Conservation (phyloP, 2,329 filamentous ascomycete genomes). For the Kalaharituber pfeilii region DNA sequence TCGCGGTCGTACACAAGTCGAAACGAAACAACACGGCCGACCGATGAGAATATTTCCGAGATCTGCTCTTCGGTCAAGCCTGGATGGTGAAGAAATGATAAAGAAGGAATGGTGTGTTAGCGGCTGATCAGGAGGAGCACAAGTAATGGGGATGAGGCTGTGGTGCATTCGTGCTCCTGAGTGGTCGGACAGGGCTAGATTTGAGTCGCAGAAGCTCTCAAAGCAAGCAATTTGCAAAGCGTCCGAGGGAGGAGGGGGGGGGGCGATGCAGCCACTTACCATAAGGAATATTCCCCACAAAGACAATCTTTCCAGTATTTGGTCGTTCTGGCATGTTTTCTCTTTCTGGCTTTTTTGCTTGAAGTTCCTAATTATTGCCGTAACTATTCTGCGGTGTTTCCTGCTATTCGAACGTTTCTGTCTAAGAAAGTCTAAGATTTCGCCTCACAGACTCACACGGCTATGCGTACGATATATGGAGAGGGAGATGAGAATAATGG, state of each 20-base stretch:
- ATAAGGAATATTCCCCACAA: conserved; percentile 75
- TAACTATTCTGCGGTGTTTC: too few relatives aligned
- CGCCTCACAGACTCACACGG: too few relatives aligned
- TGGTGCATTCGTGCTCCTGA: neutral
- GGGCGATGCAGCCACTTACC: conserved; percentile 34
- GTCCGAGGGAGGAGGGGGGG: neutral
- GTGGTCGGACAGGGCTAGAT: neutral
- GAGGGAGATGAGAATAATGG: too few relatives aligned
- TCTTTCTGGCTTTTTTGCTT: too few relatives aligned
- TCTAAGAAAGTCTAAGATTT: too few relatives aligned
- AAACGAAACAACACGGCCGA: conserved; percentile 80
- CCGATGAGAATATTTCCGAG: conserved; percentile 76
- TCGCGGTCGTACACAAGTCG: conserved; percentile 90
- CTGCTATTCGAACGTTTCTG: too few relatives aligned
- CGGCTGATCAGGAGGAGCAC: conserved; percentile 2
- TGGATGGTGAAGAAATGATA: conserved; percentile 28
- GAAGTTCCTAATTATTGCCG: too few relatives aligned
- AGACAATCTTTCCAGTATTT: conserved; percentile 54
- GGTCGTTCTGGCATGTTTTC: conserved; percentile 5
- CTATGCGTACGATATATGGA: too few relatives aligned
- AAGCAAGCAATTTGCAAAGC: neutral
- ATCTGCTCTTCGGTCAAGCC: conserved; percentile 94
- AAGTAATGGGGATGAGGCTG: neutral
- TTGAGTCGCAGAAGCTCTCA: neutral
- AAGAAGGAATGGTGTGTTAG: conserved; percentile 2